These are phyloP conservation scores for Suillus ampliporus DNA, from an alignment of 768 basidiomycete species.

Conservation along the genomic window DNA sequence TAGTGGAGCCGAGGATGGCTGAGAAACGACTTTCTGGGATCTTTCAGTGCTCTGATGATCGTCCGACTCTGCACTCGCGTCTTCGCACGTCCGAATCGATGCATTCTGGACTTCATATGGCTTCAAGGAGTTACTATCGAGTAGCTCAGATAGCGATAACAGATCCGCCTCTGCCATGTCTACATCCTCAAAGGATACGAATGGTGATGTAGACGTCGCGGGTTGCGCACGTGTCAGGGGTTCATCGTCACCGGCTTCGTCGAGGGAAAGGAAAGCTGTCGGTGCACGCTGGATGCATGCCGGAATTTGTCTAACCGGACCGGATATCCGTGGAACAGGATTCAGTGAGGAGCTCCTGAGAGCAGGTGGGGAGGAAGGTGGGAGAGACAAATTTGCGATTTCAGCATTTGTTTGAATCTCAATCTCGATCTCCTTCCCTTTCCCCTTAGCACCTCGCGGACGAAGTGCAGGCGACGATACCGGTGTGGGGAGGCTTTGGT, in stretches of 20 bases:
- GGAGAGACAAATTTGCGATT: background rate
- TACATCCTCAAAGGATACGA: conserved; percentile 15
- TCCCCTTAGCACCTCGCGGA: background rate
- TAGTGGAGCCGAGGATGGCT: background rate
- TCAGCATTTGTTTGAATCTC: background rate
- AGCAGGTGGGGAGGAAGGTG: background rate
- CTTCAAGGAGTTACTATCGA: background rate
- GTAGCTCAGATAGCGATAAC: background rate
- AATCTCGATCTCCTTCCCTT: conserved; percentile 16
- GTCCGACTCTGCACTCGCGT: background rate
- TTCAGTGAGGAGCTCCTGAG: background rate
- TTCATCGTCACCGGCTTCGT: background rate
- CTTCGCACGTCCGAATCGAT: background rate
- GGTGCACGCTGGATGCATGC: background rate
- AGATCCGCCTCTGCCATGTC: background rate
- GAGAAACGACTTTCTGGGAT: background rate
- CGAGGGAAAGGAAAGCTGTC: too few relatives aligned
- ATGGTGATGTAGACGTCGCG: conserved; percentile 17
- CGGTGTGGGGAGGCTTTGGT: conserved; percentile 29
- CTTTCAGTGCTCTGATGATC: background rate
- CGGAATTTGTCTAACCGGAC: too few relatives aligned
- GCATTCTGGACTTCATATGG: background rate
- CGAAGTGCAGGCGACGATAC: conserved; percentile 26
- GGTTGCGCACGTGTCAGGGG: background rate
- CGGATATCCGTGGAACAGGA: background rate